phyloP scores from a whole-genome alignment of 208 protist genomes.

The Leishmania major region DNA sequence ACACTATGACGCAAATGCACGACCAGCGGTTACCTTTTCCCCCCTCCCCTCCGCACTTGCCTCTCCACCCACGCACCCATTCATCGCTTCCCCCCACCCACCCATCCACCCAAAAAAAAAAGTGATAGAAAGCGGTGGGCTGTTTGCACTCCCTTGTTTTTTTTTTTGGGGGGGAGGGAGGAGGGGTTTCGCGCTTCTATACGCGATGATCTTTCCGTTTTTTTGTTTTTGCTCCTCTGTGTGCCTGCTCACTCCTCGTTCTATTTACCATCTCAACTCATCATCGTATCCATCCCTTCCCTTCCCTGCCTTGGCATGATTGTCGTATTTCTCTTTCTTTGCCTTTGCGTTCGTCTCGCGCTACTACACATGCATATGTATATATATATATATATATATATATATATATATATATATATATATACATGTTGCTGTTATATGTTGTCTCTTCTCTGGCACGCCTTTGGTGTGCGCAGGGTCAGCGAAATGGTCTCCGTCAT shows the following conservation, averaged over 20 bases:
- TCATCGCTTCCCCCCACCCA: background rate
- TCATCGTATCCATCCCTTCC: too few species aligned
- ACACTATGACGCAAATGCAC: background rate
- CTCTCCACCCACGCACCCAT: background rate
- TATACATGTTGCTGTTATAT: too few species aligned
- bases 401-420: too few species aligned
- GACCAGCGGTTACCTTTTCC: background rate
- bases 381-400: too few species aligned
- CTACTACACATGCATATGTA: too few species aligned
- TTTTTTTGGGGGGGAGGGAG: background rate
- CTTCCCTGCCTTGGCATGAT: too few species aligned
- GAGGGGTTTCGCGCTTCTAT: background rate
- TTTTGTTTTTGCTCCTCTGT: background rate
- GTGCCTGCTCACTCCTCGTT: background rate
- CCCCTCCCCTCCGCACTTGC: background rate
- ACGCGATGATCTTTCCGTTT: too few species aligned
- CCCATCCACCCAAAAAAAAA: background rate
- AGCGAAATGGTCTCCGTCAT: too few species aligned
- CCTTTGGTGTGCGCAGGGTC: background rate
- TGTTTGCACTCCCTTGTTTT: background rate
- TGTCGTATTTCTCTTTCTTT: too few species aligned
- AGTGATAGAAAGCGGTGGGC: background rate
- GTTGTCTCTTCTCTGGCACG: background rate
- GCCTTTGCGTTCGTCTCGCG: too few species aligned
- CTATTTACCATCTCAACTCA: background rate